Percentiles rank a stretch among this genome's conserved stretches.
Evolutionary conservation across 2,329 filamentous ascomycete genomes (phyloP).

Genomic region (Drechslerella dactyloides): DNA sequence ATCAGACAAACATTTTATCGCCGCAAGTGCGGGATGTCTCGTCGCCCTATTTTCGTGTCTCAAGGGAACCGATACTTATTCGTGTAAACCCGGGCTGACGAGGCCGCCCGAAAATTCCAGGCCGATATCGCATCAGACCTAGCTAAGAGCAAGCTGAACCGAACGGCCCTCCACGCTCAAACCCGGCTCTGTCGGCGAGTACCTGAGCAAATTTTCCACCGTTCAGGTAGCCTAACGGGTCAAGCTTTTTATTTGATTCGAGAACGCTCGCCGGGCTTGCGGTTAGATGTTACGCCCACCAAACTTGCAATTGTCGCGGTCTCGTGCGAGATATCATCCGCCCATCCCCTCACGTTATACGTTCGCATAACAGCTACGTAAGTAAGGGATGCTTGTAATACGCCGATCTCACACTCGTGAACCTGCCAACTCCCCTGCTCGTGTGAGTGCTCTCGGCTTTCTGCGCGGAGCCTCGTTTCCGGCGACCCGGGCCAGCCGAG

Average conservation of each 20-base stretch:
- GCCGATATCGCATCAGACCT: constrained; percentile 40
- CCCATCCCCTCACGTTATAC: constrained; percentile 39
- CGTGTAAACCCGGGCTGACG: background rate
- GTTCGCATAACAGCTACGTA: constrained; percentile 46
- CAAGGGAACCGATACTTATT: background rate
- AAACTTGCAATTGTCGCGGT: constrained; percentile 18
- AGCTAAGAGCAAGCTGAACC: background rate
- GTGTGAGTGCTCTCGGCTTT: constrained; percentile 5
- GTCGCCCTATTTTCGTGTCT: constrained; percentile 18
- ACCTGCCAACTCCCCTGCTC: constrained; percentile 1
- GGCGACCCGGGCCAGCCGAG: constrained; percentile 11
- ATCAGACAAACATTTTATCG: constrained; percentile 33
- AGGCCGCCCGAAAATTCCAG: constrained; percentile 11
- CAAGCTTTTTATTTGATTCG: no score
- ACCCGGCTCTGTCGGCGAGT: constrained; percentile 28
- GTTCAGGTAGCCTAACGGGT: background rate
- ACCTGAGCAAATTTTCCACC: constrained; percentile 37
- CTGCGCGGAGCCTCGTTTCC: no score
- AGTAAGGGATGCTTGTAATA: constrained; percentile 39
- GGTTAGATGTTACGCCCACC: no score
- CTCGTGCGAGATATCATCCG: constrained; percentile 32
- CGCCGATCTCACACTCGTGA: constrained; percentile 27
- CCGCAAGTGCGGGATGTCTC: background rate
- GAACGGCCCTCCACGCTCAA: background rate
- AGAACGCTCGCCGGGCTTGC: no score